Conservation (phyloP, 176 grass and related monocot genomes). For the Oryza nivara region DNA sequence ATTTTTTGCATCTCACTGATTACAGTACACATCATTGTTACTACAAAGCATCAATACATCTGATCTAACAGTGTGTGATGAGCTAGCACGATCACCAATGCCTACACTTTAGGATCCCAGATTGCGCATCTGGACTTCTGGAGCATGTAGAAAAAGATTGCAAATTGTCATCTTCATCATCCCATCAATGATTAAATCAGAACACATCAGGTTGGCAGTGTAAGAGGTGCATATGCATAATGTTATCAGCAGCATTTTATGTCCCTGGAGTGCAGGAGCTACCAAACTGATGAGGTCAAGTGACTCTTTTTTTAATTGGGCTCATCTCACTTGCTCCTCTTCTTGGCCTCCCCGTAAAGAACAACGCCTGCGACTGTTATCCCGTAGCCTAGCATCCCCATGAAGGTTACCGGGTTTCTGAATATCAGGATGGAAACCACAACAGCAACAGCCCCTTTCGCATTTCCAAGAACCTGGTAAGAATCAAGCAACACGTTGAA, state of each 20-base stretch:
- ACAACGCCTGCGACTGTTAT: slow-evolving; percentile 57
- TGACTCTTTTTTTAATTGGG: not conserved
- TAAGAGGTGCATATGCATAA: not conserved
- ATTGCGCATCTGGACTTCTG: slow-evolving; percentile 1
- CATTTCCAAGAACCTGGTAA: slow-evolving; percentile 63
- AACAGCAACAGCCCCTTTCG: slow-evolving; percentile 58
- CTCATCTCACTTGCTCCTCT: slow-evolving; percentile 53
- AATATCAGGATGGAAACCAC: slow-evolving; percentile 70
- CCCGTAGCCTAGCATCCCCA: slow-evolving; percentile 67
- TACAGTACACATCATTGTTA: slow-evolving; percentile 23
- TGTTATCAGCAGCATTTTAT: not conserved
- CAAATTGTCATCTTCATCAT: not conserved
- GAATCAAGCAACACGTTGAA: not conserved
- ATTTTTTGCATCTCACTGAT: not conserved
- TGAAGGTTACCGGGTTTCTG: slow-evolving; percentile 58
- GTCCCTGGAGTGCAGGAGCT: not conserved
- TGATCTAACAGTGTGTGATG: not conserved
- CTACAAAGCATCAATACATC: slow-evolving; percentile 28
- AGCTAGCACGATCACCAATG: not conserved
- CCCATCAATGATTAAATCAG: not conserved
- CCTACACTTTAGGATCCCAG: not conserved
- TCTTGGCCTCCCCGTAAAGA: slow-evolving; percentile 66
- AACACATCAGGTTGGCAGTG: not conserved
- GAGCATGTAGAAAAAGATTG: not conserved
- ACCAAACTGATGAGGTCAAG: not conserved